phyloP scores from a whole-genome alignment of 805 yeast genomes.

The Schizosaccharomyces octosporus region DNA sequence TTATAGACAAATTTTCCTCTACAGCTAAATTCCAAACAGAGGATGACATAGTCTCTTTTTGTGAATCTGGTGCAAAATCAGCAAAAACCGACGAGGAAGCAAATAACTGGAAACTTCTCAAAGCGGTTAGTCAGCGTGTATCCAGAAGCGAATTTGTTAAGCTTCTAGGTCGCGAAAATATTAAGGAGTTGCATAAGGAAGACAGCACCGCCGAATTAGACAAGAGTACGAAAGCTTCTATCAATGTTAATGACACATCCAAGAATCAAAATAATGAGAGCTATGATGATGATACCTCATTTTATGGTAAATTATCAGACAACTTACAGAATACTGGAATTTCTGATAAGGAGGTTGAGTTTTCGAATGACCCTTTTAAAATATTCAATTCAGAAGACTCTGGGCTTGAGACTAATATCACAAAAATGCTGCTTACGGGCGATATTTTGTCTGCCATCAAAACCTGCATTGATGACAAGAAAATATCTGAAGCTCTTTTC shows the following conservation, averaged over 20 bases:
- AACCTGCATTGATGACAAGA: slow-evolving; percentile 34
- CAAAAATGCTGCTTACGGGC: slow-evolving; percentile 32
- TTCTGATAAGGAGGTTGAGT: neutral
- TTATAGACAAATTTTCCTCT: neutral
- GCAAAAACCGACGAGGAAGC: neutral
- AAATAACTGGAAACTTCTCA: neutral
- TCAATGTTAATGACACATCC: neutral
- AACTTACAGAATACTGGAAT: neutral
- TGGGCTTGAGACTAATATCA: slow-evolving; percentile 22
- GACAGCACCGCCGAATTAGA: neutral
- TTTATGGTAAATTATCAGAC: neutral
- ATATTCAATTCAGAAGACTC: slow-evolving; percentile 17
- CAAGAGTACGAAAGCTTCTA: neutral
- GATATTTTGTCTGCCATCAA: slow-evolving; percentile 44
- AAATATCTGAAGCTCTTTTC: slow-evolving; percentile 55
- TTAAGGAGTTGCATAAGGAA: neutral
- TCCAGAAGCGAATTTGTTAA: neutral
- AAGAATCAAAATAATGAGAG: neutral
- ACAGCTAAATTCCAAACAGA: neutral
- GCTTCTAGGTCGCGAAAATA: neutral
- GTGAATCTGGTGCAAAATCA: neutral
- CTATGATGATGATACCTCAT: neutral
- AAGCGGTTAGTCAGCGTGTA: neutral
- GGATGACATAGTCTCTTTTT: neutral
- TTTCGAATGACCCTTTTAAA: slow-evolving; percentile 7